Base-by-base conservation (phyloP, 2,329 filamentous ascomycete species). In the Pseudogymnoascus sp. region DNA sequence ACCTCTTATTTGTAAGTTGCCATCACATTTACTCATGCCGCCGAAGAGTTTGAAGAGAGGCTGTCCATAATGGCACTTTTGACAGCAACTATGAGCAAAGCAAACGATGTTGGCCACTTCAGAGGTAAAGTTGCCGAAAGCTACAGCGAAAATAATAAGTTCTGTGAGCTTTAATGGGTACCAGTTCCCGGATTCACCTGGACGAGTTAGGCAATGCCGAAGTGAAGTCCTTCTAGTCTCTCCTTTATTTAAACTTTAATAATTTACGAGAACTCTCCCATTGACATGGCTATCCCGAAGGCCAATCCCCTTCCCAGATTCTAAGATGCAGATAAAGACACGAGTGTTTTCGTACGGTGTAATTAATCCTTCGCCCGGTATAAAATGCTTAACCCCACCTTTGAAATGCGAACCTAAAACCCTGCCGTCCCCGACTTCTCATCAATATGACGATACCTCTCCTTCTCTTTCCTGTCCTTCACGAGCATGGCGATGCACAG, bases 401-500 rank as follows among this genome's bases (percentile, higher is more conserved):
- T 19, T 26, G n/a, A 33, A 28, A 13, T 18, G 12, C 33, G n/a
- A 3, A 7, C 39, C 69, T 75, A 80, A 70, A 81, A 81, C 30
- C 76, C 73, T 58, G 78, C 73, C 64, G 75, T 74, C 58, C 84
- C 82, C 63, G 74, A 82, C 82, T 94, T 94, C 78, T 90, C 84
- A 69, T 92, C 89, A 68, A 94, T 92, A 69, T 88, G 80, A 61
- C 84, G 82, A 75, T 90, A 94, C 62, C 89, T 80, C 73, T 88
- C 84, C 68, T 83, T 82, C 76, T 94, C 89, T 74, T 87, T 88
- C 69, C 89, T 84, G 67, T 90, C 85, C 78, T 91, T 92, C 67
- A 90, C 77, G 45, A 94, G 77, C 73, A 90, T 90, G 28, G 86
- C 85, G 10, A 86, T 84, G 65, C 83, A 82, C 60, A 92, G 75